A percentile compares a stretch with the other conserved stretches of the same genome.
phyloP scores from a whole-genome alignment of 2,329 filamentous ascomycete genomes.

The Fusarium tuaranense region DNA sequence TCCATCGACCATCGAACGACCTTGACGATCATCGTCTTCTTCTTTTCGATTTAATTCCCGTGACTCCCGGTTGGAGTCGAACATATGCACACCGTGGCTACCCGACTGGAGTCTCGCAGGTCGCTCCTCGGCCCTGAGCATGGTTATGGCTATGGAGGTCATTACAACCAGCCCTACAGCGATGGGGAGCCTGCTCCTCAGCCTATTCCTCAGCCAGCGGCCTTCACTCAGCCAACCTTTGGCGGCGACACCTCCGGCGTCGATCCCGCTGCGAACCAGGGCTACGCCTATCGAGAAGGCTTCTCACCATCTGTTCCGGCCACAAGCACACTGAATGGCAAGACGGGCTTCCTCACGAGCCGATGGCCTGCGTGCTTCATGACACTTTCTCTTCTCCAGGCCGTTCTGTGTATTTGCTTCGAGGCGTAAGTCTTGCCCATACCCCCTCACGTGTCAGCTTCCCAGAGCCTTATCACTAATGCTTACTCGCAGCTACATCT shows the following conservation, averaged over 20 bases:
- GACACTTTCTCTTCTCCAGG: constrained; percentile 78
- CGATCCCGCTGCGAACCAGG: constrained; percentile 49
- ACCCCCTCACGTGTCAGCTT: not conserved
- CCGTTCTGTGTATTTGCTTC: constrained; percentile 81
- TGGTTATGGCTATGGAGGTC: constrained; percentile 51
- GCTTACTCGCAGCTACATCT: constrained; percentile 77
- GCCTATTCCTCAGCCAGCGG: constrained; percentile 35
- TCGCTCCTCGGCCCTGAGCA: constrained; percentile 54
- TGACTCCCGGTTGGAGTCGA: constrained; percentile 54
- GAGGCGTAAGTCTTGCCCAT: constrained; percentile 76
- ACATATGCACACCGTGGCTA: constrained; percentile 52
- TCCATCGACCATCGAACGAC: constrained; percentile 22
- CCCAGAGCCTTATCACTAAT: constrained; percentile 25
- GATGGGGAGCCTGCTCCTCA: constrained; percentile 40
- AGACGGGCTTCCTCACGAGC: constrained; percentile 81
- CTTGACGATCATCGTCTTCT: constrained; percentile 25
- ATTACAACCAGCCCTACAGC: constrained; percentile 49
- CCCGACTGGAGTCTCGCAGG: constrained; percentile 55
- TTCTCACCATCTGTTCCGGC: constrained; percentile 49
- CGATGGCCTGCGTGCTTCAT: constrained; percentile 93
- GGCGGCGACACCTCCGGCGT: constrained; percentile 47
- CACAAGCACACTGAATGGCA: constrained; percentile 47
- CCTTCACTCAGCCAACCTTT: constrained; percentile 45
- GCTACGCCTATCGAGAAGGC: constrained; percentile 54
- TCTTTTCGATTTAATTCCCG: constrained; percentile 21